A percentile compares a stretch with the other conserved stretches of the same genome.
phyloP scores from a whole-genome alignment of 495 filamentous ascomycete genomes.

The Penicillium macrosclerotiorum region DNA sequence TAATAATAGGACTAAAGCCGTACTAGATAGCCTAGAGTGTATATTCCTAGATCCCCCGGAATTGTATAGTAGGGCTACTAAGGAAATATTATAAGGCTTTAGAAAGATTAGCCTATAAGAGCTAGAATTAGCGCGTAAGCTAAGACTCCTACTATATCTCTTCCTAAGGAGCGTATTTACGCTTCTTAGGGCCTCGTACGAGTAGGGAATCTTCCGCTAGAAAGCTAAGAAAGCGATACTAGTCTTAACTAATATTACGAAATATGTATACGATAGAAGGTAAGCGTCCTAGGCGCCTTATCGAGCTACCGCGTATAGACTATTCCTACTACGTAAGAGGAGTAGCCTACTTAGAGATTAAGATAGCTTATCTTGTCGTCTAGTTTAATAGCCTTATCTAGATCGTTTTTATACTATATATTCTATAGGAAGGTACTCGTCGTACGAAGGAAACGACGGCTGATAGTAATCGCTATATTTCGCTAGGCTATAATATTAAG shows the following conservation, averaged over 20 bases:
- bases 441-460: background rate
- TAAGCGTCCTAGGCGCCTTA: background rate
- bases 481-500: background rate
- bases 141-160: too few species aligned
- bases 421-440: background rate
- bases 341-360: background rate
- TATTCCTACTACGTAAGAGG: background rate
- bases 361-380: background rate
- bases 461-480: slow-evolving; percentile 4
- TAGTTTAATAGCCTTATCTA: background rate
- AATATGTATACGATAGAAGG: too few species aligned
- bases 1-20: background rate
- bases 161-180: too few species aligned
- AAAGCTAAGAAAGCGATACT: too few species aligned
- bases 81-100: background rate
- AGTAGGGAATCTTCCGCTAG: too few species aligned
- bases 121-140: background rate
- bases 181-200: too few species aligned
- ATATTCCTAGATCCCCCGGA: background rate
- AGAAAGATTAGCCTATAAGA: background rate
- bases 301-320: background rate
- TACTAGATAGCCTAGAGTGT: background rate
- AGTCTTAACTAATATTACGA: too few species aligned
- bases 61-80: background rate
- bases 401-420: slow-evolving; percentile 1